phyloP scores from a whole-genome alignment of 495 filamentous ascomycete species.

The Xylaria castorea region DNA sequence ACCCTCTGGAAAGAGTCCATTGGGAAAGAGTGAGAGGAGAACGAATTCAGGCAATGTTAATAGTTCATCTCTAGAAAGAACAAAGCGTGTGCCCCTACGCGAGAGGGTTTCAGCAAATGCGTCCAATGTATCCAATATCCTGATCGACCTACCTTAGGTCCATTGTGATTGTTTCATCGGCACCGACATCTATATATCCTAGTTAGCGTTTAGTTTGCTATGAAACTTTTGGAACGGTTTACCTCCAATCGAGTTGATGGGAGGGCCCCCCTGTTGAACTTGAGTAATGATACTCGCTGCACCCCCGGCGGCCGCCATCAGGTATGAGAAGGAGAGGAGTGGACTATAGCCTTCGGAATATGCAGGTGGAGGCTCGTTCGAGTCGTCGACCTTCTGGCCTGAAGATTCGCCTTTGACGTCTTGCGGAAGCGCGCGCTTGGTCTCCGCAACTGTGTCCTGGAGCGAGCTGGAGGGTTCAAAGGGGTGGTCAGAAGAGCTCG shows the following conservation, averaged over 20 bases:
- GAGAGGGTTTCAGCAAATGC: conserved; percentile 41
- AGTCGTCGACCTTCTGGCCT: conserved; percentile 68
- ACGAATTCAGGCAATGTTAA: conserved; percentile 97
- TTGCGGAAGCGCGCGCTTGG: conserved; percentile 79
- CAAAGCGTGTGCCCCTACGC: conserved; percentile 85
- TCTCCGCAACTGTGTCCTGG: conserved; percentile 70
- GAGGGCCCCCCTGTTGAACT: conserved; percentile 90
- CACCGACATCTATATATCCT: conserved; percentile 70
- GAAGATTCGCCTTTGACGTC: conserved; percentile 78
- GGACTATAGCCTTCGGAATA: conserved; percentile 95
- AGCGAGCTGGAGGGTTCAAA: conserved; percentile 48
- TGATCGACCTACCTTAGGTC: conserved; percentile 77
- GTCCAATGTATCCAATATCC: conserved; percentile 1
- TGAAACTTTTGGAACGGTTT: conserved; percentile 26
- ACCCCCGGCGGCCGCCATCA: conserved; percentile 96
- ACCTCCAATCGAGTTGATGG: conserved; percentile 89
- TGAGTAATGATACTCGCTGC: conserved; percentile 98
- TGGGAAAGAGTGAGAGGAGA: conserved; percentile 96
- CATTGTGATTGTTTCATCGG: conserved; percentile 94
- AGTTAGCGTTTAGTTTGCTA: conserved; percentile 13
- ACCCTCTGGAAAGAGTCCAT: conserved; percentile 95
- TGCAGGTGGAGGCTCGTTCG: conserved; percentile 90
- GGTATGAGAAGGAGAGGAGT: conserved; percentile 90
- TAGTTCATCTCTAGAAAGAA: conserved; percentile 91
- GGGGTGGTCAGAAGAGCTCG: conserved; percentile 50